Base-by-base conservation (phyloP, 2,329 filamentous ascomycete species). In the Pseudogymnoascus sp. region DNA sequence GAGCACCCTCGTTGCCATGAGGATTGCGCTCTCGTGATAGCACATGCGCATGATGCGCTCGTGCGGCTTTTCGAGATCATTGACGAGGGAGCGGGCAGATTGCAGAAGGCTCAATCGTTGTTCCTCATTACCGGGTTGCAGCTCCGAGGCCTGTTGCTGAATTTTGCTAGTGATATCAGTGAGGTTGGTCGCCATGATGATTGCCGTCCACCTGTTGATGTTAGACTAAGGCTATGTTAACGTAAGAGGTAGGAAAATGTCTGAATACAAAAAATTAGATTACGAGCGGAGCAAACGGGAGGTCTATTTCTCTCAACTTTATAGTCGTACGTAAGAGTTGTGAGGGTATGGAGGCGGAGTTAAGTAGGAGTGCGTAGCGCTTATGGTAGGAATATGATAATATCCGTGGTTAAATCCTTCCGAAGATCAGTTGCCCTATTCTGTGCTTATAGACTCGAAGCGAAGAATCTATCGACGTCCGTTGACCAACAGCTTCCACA, bases 41-140 rank as follows among this genome's bases (percentile, higher is more conserved):
- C 56, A 58, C 56, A 58, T 58, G 26, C 56, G 56, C 56, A 58
- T 58, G 23, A 58, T 37, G 19, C 56, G 56, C 33, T 58, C 56
- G 15, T 59, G 58, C 6, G 58, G 58, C 4, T 59, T 59, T 18
- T 45, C 34, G 38, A 59, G 37, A 7, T 33, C 23, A 7, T 59
- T 59, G 38, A 52, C 38, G 23, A 59, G 58, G 18, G 58, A 38
- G 9, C 38, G 58, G 28, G 58, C 38, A 30, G 37, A 58, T 23
- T 62, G 19, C 1, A 45, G 39, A n/a, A 45, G 39, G 21, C 12
- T 45, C 12, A 45, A 23, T 26, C 39, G 39, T 21, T 45, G 39
- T 3, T 7, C 19, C 26, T 45, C 39, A 45, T 45, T 45, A n/a
- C 7, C 19, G 7, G 39, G 39, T 45, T 45, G 39, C 12, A 45